These are phyloP conservation scores for Boletus rubescentipes DNA, from an alignment of 768 basidiomycete genomes.

Conservation along the genomic window DNA sequence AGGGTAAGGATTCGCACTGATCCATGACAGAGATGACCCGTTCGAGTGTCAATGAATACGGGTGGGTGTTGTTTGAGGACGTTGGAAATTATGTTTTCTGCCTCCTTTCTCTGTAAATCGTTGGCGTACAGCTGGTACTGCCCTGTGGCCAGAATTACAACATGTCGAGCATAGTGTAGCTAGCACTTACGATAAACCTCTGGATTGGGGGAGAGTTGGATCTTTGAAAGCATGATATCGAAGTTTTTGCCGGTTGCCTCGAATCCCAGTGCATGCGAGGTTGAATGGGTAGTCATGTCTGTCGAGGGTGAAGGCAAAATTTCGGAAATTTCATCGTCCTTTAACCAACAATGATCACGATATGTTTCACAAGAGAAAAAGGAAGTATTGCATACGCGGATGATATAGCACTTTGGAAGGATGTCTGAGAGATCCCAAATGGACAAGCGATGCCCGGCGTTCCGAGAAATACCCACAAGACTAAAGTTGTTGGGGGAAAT, in stretches of 20 bases:
- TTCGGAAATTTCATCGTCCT: background rate
- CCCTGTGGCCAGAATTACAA: background rate
- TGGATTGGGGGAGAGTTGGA: background rate
- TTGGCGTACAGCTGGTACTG: background rate
- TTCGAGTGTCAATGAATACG: conserved; percentile 5
- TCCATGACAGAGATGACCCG: conserved; percentile 2
- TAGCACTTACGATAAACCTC: conserved; percentile 1
- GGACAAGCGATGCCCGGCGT: background rate
- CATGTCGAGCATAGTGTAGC: background rate
- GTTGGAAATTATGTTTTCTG: background rate
- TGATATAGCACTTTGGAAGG: background rate
- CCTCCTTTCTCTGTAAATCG: background rate
- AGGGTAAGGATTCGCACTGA: conserved; percentile 3
- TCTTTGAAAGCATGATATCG: background rate
- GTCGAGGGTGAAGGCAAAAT: background rate
- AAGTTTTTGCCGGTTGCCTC: background rate
- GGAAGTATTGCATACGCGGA: background rate
- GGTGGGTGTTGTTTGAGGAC: background rate
- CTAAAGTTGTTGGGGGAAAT: conserved; percentile 1
- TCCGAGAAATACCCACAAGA: background rate
- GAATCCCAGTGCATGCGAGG: background rate
- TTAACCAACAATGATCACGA: background rate
- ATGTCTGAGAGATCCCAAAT: background rate
- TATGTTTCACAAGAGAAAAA: background rate
- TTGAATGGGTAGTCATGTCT: background rate